Evolutionary conservation across 2,329 filamentous ascomycete genomes (phyloP), one percentile per base, ranked within the genome.

Genomic region (Talaromyces sp.): DNA sequence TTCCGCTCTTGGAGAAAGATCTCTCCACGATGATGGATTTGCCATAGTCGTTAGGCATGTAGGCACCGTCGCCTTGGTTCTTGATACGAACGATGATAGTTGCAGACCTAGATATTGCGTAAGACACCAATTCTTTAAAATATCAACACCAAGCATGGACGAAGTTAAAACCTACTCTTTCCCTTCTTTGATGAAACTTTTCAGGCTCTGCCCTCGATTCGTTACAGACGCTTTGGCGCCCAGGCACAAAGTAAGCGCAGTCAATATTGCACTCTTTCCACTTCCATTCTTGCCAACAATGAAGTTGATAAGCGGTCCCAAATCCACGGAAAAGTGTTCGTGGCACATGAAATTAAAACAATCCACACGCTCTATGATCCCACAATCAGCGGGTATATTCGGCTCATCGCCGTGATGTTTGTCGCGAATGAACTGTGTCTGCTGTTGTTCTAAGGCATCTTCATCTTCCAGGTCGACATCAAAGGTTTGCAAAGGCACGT

Each of bases 281-380:
- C 93, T 97, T 33, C 94, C 94, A 70, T 99, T 99, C 72, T 96
- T 91, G 15, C 94, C 94, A 57, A 97, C 92, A 61, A 99, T 92
- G 74, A 99, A 99, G 74, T 99, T 99, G 73, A 99, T 95, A 37
- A 97, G 78, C 0, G 94, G 94, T 0, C 94, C 94, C n/a, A 99
- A 80, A 58, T 88, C 83, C 60, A 96, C 89, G 43, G 88, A 84
- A 17, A 97, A 81, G 57, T 87, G 86, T 45, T 85, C 80, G 71
- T 99, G 94, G 68, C 93, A 97, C 94, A 97, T 97, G 74, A 97
- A 97, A 71, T 97, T 97, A 65, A 85, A 83, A 71, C 91, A 95
- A 37, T 86, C 88, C 57, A 97, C 88, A 62, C 87, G 87, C 71
- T 96, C 88, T 48, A 97, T 88, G 56, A 97, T 93, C 1, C 91